Base-by-base conservation (phyloP, 345 rosid species). In the Gossypium turneri region DNA sequence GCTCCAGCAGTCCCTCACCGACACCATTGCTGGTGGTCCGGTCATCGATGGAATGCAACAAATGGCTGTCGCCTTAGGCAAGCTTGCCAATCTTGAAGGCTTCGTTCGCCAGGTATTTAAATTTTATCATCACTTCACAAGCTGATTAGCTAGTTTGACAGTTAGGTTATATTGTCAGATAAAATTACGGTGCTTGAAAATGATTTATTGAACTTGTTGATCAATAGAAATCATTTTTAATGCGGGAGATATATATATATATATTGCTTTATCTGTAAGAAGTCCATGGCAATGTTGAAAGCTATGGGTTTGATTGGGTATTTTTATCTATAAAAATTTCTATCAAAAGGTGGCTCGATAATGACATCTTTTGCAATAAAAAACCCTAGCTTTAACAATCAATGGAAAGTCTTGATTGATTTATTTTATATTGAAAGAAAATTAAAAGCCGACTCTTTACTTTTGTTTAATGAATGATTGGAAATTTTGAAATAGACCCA, bases 51-150 rank as follows among this genome's bases (percentile, higher is more conserved):
- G 91, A 43, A 89, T 95, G 97, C 98, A 93, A 74, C 99, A 93
- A 67, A 95, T 93, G 99, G 99, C 84, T 8, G 78, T 89, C 0
- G 99, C 99, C 50, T 80, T 95, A 50, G 91, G 92, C 84, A 95
- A 95, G 85, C 90, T 95, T 73, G 82, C 97, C 76, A 91, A 89
- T 73, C 97, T 91, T 20, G 97, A 95, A 87, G 97, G 97, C 67
- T 95, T 95, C 72, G 85, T 95, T 70, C 94, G 99, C 76, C 99
- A 95, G 99, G 99, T 93, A 80, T 56, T n/a, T 13, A 0, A 12
- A 24, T 12, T 16, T 15, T 51, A 16, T 48, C 16, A 48, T 48
- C 52, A 5, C 41, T 34, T 34, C 41, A 5, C 15, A 48, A 65
- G n/a, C 15, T 13, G 43, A 43, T 4, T 12, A 38, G 13, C 22